Base-by-base conservation (phyloP, 352 stramenopile species). In the Phytophthora meadii region DNA sequence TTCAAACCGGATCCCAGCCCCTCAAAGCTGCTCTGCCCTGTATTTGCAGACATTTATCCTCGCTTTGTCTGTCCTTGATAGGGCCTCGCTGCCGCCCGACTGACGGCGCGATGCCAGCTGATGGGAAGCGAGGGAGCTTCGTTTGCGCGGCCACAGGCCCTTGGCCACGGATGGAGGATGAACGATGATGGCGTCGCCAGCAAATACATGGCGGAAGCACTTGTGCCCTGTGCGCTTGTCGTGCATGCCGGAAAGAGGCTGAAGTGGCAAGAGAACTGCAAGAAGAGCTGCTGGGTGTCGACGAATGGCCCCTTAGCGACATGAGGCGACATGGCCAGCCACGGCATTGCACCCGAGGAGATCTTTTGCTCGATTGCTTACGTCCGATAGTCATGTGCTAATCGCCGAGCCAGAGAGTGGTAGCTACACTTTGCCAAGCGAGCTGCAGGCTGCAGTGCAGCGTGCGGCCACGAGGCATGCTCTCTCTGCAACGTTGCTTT, bases 391-490 rank as follows among this genome's bases (percentile, higher is more conserved):
- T 6, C 37, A 42, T 42, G 37, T 22, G 37, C 30, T 22, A 46
- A 46, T 46, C 40, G 14, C 6, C 40, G 17, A 24, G 14, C 40
- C 40, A 46, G 40, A 46, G n/a, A 46, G 40, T 46, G 40, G 40
- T 46, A 42, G 15, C 30, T 12, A 36, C 30, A 36, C 30, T 36
- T 36, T 36, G 30, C 30, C 30, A 36, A 36, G 30, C 30, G 30
- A 11, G 0, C 28, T 11, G 22, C 22, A 22, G 22, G n/a, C 39
- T 45, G 12, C 39, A 19, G 4, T 46, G n/a, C n/a, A 46, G n/a
- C 40, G n/a, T 46, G 40, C 15, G 40, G 15, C n/a, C 40, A 22
- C 1, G n/a, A 46, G 3, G 15, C 40, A 11, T 27, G 6, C 40
- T 46, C 40, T 24, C 40, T 46, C 40, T 36, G 17, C n/a, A 27